Base-by-base conservation (phyloP, 345 rosid genomes). In the Eucalyptus shirleyi region DNA sequence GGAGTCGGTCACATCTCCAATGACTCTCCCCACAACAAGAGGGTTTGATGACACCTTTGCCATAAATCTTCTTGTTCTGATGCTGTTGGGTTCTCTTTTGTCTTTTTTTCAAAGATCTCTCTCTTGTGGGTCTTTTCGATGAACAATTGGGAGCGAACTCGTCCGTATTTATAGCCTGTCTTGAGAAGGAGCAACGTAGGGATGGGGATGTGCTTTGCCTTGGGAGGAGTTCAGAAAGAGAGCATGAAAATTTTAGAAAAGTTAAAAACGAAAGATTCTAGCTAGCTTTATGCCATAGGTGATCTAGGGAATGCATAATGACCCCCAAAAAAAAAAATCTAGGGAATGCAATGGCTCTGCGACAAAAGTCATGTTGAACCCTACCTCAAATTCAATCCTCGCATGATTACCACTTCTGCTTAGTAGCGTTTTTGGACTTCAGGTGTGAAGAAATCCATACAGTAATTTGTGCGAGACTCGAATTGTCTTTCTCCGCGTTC, bases 1-100 rank as follows among this genome's bases (percentile, higher is more conserved):
- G 87, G 67, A 86, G 80, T 97, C 99, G 60, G 94, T 92, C 40
- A 96, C 99, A 82, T 98, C 98, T 90, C 99, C 99, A 50, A 98
- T 88, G 10, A 97, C 95, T 91, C 97, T 90, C 55, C 96, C 99
- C 8, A 95, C 93, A 17, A 83, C 45, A 6, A 97, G 95, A 72
- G 99, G 92, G 6, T 97, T 98, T 88, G 93, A 30, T 88, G 93
- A n/a, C 28, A 87, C 89, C 89, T 96, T 96, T 30, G 96, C 92
- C 95, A 77, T 40, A 77, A 77, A 77, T 40, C 85, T 77, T 77
- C 47, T 40, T 23, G 16, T 40, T 40, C 5, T 2, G 47, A 77
- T 40, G 30, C 4, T 77, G 85, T 40, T 23, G 85, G 85, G 85
- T 40, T 23, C 19, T 65, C 77, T 65, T n/a, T 65, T 65, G 19